These are phyloP conservation scores for Leptodontidium sp. DNA, from an alignment of 2,329 filamentous ascomycete genomes.

Conservation along the genomic window DNA sequence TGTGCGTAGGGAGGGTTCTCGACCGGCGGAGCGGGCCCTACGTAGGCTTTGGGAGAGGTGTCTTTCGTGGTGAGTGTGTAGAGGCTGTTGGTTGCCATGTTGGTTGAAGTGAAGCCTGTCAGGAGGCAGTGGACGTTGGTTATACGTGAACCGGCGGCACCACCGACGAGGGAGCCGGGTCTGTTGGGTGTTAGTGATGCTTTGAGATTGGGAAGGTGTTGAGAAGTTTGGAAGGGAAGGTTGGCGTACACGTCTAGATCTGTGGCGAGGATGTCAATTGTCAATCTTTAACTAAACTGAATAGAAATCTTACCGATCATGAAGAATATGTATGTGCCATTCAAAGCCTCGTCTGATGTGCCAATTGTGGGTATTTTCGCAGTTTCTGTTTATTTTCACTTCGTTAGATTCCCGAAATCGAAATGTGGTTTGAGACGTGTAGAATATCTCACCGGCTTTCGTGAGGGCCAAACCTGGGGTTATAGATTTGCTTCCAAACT, in stretches of 20 bases:
- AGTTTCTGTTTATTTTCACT: slow-evolving; percentile 13
- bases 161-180: slow-evolving; percentile 12
- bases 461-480: slow-evolving; percentile 28
- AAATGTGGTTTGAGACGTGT: not conserved
- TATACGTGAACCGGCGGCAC: slow-evolving; percentile 18
- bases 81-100: slow-evolving; percentile 17
- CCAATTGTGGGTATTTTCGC: slow-evolving; percentile 30
- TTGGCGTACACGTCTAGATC: slow-evolving; percentile 30
- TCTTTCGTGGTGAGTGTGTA: slow-evolving; percentile 27
- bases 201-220: not conserved
- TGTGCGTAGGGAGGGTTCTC: slow-evolving; percentile 31
- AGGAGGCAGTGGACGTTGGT: slow-evolving; percentile 29
- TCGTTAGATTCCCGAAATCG: not conserved
- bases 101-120: slow-evolving; percentile 28
- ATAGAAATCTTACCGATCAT: slow-evolving; percentile 24
- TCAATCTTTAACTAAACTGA: not conserved
- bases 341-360: slow-evolving; percentile 23
- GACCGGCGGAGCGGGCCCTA: slow-evolving; percentile 28
- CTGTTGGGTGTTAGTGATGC: not conserved
- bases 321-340: slow-evolving; percentile 31
- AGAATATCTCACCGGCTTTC: slow-evolving; percentile 23
- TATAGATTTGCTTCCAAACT: slow-evolving; percentile 24
- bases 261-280: slow-evolving; percentile 7
- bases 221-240: not conserved
- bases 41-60: slow-evolving; percentile 27